Percentiles rank a stretch among this genome's conserved stretches.
Evolutionary conservation across 768 basidiomycete genomes (phyloP).

Genomic region (Psilocybe cyanescens): DNA sequence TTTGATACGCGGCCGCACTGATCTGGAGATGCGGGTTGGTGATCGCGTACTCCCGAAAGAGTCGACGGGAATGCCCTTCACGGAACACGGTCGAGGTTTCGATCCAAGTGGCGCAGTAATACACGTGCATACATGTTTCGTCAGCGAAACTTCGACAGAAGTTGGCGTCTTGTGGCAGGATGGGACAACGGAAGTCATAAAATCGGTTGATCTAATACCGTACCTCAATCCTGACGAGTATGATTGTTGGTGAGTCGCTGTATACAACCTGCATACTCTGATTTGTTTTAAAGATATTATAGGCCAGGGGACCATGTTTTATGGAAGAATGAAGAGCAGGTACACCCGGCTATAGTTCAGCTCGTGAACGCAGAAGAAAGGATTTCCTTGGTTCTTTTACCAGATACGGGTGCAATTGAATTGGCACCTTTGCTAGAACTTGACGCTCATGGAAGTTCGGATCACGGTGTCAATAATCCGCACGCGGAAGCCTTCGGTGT

Average conservation of each 20-base stretch:
- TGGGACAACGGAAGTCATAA: slow-evolving; percentile 65
- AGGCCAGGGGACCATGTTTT: slow-evolving; percentile 94
- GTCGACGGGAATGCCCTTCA: slow-evolving; percentile 48
- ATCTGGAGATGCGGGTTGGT: slow-evolving; percentile 71
- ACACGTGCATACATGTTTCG: slow-evolving; percentile 59
- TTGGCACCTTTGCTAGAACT: slow-evolving; percentile 85
- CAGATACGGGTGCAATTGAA: slow-evolving; percentile 57
- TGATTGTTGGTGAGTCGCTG: slow-evolving; percentile 74
- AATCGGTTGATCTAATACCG: slow-evolving; percentile 72
- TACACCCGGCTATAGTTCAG: slow-evolving; percentile 75
- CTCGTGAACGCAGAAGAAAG: slow-evolving; percentile 73
- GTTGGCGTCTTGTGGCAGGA: slow-evolving; percentile 88
- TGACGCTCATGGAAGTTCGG: slow-evolving; percentile 78
- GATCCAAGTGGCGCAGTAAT: slow-evolving; percentile 46
- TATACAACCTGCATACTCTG: neutral
- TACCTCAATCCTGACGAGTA: slow-evolving; percentile 90
- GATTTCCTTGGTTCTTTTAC: slow-evolving; percentile 67
- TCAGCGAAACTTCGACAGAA: slow-evolving; percentile 72
- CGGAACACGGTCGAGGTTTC: slow-evolving; percentile 61
- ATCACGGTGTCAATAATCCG: slow-evolving; percentile 45
- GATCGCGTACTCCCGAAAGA: slow-evolving; percentile 71
- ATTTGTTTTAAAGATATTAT: slow-evolving; percentile 13
- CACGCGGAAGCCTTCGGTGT: slow-evolving; percentile 73
- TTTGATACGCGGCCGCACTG: slow-evolving; percentile 61
- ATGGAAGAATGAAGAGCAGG: slow-evolving; percentile 76